Evolutionary conservation across 164 flowering plant genomes (phyloP), one percentile per base, ranked within the genome.

Genomic region (Liriodendron chinense): DNA sequence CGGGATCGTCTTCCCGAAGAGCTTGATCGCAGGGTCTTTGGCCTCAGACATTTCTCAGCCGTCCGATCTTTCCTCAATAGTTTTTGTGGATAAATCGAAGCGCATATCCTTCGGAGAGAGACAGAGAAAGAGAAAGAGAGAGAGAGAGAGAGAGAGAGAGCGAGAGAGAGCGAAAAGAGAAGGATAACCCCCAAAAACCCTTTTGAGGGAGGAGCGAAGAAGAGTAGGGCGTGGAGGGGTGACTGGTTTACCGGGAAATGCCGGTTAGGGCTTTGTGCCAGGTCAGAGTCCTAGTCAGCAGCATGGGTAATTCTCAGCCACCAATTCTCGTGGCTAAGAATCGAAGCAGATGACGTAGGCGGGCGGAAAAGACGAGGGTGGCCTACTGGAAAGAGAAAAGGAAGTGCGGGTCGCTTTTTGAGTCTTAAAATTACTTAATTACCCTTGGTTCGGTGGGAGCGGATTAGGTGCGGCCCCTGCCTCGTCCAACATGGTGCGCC

Each of bases 11-110:
- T 78, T 78, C 16, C 90, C 90, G 72, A 87, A 86, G 56, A 86
- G 88, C 86, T 83, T 86, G 65, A 87, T 80, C 21, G 85, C 87
- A 66, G 86, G 87, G 80, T 84, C 86, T 67, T 73, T 82, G 21
- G 47, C 20, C 68, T 71, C 77, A 34, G 75, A 65, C 82, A 80
- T 80, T 53, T 47, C 71, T 49, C 68, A 65, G 12, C 76, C 71
- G 66, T 67, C 74, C 78, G 56, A 65, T 56, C 65, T 64, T 28
- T 14, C 68, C 14, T 26, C 50, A n/a, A 20, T 9, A 48, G 56
- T 25, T 57, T 47, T 25, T 9, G 9, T 47, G 64, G 67, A 65
- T 49, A 49, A 25, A 65, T 66, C 61, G 47, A 67, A 56, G 77
- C 43, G 49, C 66, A 66, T 43, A 16, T 20, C 75, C 47, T 23